Evolutionary conservation across 768 basidiomycete species (phyloP).

Genomic region (Rubroboletus pulcherrimus): DNA sequence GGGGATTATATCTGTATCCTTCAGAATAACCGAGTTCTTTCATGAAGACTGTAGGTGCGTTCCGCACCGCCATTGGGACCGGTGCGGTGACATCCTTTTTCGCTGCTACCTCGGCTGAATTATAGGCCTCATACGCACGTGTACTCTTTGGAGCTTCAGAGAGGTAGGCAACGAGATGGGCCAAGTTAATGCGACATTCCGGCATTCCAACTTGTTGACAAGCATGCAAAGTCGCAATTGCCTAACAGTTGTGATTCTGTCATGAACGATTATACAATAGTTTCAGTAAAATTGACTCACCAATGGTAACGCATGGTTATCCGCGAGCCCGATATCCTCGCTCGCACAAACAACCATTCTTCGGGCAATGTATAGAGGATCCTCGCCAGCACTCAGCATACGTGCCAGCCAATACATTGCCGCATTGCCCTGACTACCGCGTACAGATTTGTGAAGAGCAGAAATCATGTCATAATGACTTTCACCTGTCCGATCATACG

Average conservation of each 20-base stretch:
- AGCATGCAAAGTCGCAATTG: conserved; percentile 57
- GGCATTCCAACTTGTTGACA: conserved; percentile 78
- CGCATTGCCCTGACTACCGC: conserved; percentile 72
- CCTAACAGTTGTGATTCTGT: conserved; percentile 36
- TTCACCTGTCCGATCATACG: conserved; percentile 77
- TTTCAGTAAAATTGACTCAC: conserved; percentile 34
- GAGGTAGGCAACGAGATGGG: conserved; percentile 74
- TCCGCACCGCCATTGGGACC: conserved; percentile 71
- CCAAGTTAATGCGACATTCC: conserved; percentile 74
- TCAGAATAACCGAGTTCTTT: conserved; percentile 65
- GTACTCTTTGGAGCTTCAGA: conserved; percentile 83
- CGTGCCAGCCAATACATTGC: conserved; percentile 88
- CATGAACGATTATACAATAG: conserved; percentile 8
- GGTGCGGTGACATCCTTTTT: conserved; percentile 47
- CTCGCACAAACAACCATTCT: conserved; percentile 78
- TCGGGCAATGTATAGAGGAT: conserved; percentile 72
- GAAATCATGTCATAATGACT: conserved; percentile 79
- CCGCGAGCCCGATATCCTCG: conserved; percentile 82
- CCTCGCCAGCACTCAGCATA: conserved; percentile 78
- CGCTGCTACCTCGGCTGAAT: conserved; percentile 60
- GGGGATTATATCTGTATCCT: conserved; percentile 62
- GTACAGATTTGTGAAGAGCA: conserved; percentile 78
- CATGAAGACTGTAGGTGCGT: conserved; percentile 73
- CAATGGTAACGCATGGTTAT: conserved; percentile 70
- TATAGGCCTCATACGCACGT: conserved; percentile 75